Conservation (phyloP, 179 eudicot genomes). For the Gypsophila paniculata region DNA sequence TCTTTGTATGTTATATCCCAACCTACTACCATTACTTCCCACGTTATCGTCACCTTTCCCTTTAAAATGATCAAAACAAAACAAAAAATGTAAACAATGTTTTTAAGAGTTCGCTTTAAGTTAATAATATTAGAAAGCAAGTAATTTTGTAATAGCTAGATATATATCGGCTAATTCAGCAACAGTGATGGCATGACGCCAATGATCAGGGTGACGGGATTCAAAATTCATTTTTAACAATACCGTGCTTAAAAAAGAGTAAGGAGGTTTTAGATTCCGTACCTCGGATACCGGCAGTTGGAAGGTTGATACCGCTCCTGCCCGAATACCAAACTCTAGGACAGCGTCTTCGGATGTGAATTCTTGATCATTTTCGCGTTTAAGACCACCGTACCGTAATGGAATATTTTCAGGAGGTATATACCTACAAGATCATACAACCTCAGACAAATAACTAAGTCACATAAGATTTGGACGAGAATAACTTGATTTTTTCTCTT, state of each 20-base stretch:
- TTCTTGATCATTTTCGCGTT: constrained; percentile 49
- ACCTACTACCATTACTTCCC: constrained; percentile 78
- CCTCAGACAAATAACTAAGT: neutral
- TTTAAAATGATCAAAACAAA: constrained; percentile 13
- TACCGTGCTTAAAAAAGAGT: neutral
- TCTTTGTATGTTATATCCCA: constrained; percentile 63
- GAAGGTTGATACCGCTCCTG: constrained; percentile 32
- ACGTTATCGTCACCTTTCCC: constrained; percentile 57
- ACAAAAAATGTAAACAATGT: neutral
- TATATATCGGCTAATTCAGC: neutral
- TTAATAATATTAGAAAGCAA: too few species aligned
- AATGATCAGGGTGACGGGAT: neutral
- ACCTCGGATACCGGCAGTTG: constrained; percentile 59
- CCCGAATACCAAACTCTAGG: constrained; percentile 33
- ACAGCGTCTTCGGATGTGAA: constrained; percentile 45
- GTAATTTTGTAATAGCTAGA: too few species aligned
- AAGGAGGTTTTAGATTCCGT: neutral
- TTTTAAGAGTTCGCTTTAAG: neutral
- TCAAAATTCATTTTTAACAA: neutral
- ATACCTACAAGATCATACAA: constrained; percentile 36
- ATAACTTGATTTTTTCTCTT: too few species aligned
- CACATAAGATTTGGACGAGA: neutral
- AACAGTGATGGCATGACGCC: neutral
- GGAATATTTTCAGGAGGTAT: constrained; percentile 62
- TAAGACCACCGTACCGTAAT: constrained; percentile 65